These are phyloP conservation scores for Jackrogersella minutella DNA, from an alignment of 495 filamentous ascomycete species.

Conservation along the genomic window DNA sequence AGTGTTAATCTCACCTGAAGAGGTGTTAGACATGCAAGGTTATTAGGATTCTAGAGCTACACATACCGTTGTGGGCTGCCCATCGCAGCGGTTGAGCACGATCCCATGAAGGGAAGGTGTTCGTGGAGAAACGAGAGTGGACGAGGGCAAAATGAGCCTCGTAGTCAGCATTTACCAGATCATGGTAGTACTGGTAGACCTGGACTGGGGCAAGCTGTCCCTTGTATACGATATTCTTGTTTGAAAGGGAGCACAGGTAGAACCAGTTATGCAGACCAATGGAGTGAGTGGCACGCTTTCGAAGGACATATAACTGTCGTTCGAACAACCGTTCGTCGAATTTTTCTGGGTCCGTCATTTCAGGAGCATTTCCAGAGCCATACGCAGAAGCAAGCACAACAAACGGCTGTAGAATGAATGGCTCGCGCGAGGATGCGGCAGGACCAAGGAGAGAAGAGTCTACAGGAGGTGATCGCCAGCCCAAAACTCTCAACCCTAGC, in stretches of 20 bases:
- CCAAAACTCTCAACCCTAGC: constrained; percentile 87
- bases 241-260: constrained; percentile 96
- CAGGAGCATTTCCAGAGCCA: constrained; percentile 83
- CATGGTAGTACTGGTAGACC: constrained; percentile 99
- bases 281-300: constrained; percentile 92
- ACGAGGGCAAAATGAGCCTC: constrained; percentile 98
- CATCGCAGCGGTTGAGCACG: constrained; percentile 95
- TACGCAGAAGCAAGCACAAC: constrained; percentile 89
- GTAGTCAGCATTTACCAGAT: constrained; percentile 96
- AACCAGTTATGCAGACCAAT: constrained; percentile 99
- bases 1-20: constrained; percentile 89
- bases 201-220: constrained; percentile 95
- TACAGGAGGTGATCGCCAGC: constrained; percentile 94
- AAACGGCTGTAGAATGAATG: constrained; percentile 93
- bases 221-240: constrained; percentile 99
- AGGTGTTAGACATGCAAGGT: constrained; percentile 47
- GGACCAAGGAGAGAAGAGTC: constrained; percentile 94
- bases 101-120: constrained; percentile 99
- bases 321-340: constrained; percentile 92
- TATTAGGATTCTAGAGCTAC: constrained; percentile 28
- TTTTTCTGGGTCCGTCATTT: constrained; percentile 75
- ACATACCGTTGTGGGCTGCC: constrained; percentile 94
- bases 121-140: constrained; percentile 98
- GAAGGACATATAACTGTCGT: constrained; percentile 89
- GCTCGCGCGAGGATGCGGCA: constrained; percentile 92